These are phyloP conservation scores for Alnus glutinosa DNA, from an alignment of 306 rosid genomes.

Conservation along the genomic window DNA sequence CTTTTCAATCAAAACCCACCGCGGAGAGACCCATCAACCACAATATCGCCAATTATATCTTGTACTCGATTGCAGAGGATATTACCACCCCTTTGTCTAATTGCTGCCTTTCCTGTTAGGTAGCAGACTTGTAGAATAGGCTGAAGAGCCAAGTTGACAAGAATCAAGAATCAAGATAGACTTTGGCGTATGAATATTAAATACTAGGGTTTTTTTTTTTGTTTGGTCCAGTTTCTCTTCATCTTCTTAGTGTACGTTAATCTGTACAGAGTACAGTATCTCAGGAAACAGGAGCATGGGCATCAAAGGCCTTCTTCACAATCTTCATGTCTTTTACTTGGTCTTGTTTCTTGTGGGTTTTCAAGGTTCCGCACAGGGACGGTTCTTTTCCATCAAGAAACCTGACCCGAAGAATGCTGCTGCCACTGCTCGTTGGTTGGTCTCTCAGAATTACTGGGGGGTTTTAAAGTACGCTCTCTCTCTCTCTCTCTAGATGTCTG, in stretches of 20 bases:
- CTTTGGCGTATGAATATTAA: background rate
- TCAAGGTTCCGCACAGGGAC: constrained; percentile 29
- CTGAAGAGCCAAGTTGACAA: background rate
- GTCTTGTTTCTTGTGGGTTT: constrained; percentile 25
- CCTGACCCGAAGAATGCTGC: constrained; percentile 69
- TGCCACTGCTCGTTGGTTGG: constrained; percentile 84
- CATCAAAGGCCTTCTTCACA: background rate
- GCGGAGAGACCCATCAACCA: background rate
- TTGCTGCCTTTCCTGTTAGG: background rate
- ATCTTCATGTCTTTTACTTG: constrained; percentile 10
- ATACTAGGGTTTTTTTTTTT: background rate
- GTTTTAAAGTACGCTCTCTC: constrained; percentile 55
- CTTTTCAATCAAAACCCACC: background rate
- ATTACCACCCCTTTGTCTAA: background rate
- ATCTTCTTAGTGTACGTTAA: background rate
- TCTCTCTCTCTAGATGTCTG: background rate
- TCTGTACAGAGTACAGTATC: background rate
- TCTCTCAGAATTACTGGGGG: constrained; percentile 75
- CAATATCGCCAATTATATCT: background rate
- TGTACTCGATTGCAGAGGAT: constrained; percentile 16
- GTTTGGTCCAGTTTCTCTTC: background rate
- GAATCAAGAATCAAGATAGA: no score
- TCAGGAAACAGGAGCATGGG: constrained; percentile 15
- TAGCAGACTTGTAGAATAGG: background rate
- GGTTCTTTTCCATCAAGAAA: constrained; percentile 44